Base-by-base conservation (phyloP, 2,329 filamentous ascomycete genomes). In the Colletotrichum lupini region DNA sequence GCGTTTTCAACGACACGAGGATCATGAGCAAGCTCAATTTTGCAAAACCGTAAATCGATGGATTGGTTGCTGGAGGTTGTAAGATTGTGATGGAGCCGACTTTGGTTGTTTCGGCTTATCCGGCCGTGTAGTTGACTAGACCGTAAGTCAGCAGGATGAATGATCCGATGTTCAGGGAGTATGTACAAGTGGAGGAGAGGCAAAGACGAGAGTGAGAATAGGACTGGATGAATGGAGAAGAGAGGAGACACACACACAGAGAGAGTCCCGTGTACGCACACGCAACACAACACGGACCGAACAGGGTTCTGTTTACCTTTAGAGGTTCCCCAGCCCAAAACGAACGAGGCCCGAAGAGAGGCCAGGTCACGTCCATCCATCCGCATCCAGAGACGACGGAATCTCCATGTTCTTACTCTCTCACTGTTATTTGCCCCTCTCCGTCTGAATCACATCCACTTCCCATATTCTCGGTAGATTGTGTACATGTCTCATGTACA, bases 231-330 rank as follows among this genome's bases (percentile, higher is more conserved):
- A 30, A 58, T 28, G 22, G 22, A 46, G n/a, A 24, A 22, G 28
- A 53, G 28, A 26, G 28, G 63, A 53, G 22, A 35, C 35, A 66
- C 63, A 57, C 30, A 49, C 49, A 64, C 37, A 22, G 9, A 52
- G 32, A 65, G n/a, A 24, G 22, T 37, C 22, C 12, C 55, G 56
- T 58, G 42, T 30, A 32, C 30, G n/a, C 42, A 46, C 11, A 63
- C n/a, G 30, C 46, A 63, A 63, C 60, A 37, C 52, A 57, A 70
- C 70, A 73, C 70, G 49, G 58, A 56, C 60, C 42, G 58, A 56
- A 32, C 42, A 52, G 60, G 60, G 19, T 65, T 53, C 30, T 70
- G 53, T 52, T 57, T 61, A 60, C 46, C 60, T 70, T 66, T 53
- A 22, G 28, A 32, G 32, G 32, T 61, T 53, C n/a, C 28, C 37